Base-by-base conservation (phyloP, 2,329 filamentous ascomycete species). In the Chaetomium olivaceum region DNA sequence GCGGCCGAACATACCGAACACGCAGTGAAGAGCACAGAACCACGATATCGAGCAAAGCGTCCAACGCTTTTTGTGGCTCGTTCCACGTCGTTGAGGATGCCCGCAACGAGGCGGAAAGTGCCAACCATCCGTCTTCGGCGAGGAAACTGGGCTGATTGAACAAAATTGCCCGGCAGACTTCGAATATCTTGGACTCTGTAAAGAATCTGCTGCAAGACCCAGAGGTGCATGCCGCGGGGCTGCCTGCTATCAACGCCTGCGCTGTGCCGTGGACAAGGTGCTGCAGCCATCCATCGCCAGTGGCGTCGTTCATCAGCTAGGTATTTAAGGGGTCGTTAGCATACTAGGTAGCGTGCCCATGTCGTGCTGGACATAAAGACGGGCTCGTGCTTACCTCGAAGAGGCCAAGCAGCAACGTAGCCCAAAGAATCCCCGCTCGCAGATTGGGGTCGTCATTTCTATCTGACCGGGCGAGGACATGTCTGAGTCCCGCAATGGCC, bases 171-270 rank as follows among this genome's bases (percentile, higher is more conserved):
- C 54, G 54, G 54, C 54, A 56, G 25, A 56, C 54, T 16, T 56
- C 54, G 21, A 56, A 56, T n/a, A 56, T 12, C 54, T 56, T 56
- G 54, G 54, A 56, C 19, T 56, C 54, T 3, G 31, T 56, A 14
- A 56, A 56, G 31, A 56, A 56, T 14, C 19, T 56, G n/a, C 54
- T 39, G 31, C 54, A 56, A n/a, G 54, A 23, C 54, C 54, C 54
- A 36, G 54, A 36, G 31, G 7, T 23, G n/a, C 54, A 56, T 4
- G 54, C 8, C 31, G 54, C 36, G 8, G 54, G 54, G 29, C 54
- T 31, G 7, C 54, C 54, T 1, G 54, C 54, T 56, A 56, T 56
- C 54, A 56, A 36, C n/a, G 54, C 54, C 54, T 56, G 54, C 12
- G 54, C 7, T 36, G 54, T 56, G 54, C 54, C 54, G 31, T 56